These are phyloP conservation scores for Torulaspora delbrueckii DNA, from an alignment of 805 yeast genomes.

Conservation along the genomic window DNA sequence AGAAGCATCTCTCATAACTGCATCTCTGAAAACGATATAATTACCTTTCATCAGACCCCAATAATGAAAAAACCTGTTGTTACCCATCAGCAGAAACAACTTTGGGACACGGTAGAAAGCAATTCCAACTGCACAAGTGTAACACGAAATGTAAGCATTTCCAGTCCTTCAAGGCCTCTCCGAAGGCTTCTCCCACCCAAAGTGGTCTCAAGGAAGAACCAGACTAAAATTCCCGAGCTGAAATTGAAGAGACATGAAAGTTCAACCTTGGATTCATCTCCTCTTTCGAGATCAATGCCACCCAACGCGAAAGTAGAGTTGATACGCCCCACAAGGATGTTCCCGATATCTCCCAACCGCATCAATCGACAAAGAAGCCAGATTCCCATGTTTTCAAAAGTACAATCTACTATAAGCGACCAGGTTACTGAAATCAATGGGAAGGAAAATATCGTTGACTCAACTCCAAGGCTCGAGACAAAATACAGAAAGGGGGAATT, in stretches of 20 bases:
- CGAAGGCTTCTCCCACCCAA: constrained; percentile 18
- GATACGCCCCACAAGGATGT: constrained; percentile 24
- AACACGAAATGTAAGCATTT: constrained; percentile 13
- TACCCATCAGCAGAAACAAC: background rate
- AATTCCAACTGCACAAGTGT: constrained; percentile 7
- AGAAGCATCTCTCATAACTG: background rate
- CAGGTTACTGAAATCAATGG: constrained; percentile 2
- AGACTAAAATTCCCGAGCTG: constrained; percentile 15
- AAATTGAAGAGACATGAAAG: constrained; percentile 13
- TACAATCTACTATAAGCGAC: constrained; percentile 4
- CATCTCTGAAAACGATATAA: background rate
- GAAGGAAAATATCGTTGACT: constrained; percentile 13
- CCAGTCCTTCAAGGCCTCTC: constrained; percentile 15
- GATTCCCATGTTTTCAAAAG: constrained; percentile 20
- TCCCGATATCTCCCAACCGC: constrained; percentile 22
- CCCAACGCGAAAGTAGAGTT: constrained; percentile 7
- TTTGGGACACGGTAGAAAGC: background rate
- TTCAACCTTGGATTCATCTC: constrained; percentile 15
- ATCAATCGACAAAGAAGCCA: constrained; percentile 17
- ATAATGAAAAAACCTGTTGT: constrained; percentile 4
- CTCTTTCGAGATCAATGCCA: constrained; percentile 7
- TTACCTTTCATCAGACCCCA: constrained; percentile 12
- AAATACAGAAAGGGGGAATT: constrained; percentile 1
- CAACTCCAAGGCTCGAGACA: constrained; percentile 11
- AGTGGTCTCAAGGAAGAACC: constrained; percentile 11